Conservation (phyloP, 1,284 basidiomycete species). For the Schizophyllum amplum region DNA sequence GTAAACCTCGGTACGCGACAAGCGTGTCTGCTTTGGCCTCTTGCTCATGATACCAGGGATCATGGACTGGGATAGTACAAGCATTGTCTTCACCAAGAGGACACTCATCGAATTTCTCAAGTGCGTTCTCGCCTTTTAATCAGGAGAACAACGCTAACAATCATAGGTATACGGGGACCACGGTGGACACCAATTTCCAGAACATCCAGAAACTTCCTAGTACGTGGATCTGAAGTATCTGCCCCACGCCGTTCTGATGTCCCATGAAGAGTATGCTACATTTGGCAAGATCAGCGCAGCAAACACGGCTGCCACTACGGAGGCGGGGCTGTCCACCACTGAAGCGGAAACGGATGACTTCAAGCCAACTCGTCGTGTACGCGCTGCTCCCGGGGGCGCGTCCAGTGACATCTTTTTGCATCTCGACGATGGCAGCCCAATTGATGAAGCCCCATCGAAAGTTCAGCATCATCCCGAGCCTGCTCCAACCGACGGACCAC, state of each 20-base stretch:
- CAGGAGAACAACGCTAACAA: constrained; percentile 14
- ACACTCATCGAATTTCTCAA: constrained; percentile 65
- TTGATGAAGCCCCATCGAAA: constrained; percentile 33
- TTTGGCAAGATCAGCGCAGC: constrained; percentile 40
- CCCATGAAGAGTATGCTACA: constrained; percentile 42
- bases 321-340: neutral
- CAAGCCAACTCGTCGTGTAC: constrained; percentile 45
- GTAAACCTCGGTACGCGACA: constrained; percentile 42
- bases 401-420: constrained; percentile 38
- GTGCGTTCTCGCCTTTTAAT: constrained; percentile 28
- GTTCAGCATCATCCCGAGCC: neutral
- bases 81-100: constrained; percentile 68
- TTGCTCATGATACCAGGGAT: constrained; percentile 36
- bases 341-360: constrained; percentile 19
- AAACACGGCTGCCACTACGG: neutral
- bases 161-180: constrained; percentile 54
- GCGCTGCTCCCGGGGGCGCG: constrained; percentile 39
- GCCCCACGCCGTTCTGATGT: neutral
- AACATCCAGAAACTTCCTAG: constrained; percentile 67
- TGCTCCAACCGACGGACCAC: neutral
- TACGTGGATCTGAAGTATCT: constrained; percentile 22
- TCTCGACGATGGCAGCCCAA: constrained; percentile 36
- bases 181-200: constrained; percentile 62
- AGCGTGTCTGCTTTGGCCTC: neutral
- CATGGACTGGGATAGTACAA: constrained; percentile 68